Base-by-base conservation (phyloP, 1,139 yeast species). In the Suhomyces bribrorum region DNA sequence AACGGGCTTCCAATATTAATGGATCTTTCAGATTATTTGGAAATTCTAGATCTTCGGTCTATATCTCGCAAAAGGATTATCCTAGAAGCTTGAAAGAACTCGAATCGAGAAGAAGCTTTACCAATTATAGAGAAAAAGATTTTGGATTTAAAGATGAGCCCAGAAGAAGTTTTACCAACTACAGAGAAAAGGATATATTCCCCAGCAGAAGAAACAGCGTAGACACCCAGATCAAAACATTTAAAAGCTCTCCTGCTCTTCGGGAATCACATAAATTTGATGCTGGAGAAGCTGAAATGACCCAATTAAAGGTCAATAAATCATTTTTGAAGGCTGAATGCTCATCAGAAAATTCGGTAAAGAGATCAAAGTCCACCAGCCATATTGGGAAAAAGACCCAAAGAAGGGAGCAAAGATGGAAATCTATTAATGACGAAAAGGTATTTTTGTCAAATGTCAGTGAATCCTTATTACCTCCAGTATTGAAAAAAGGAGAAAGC, bases 391-490 rank as follows among this genome's bases (percentile, higher is more conserved):
- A 43, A 37, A 31, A 47, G 45, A 36, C 25, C 32, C 35, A 33
- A 16, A 46, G 38, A 32, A 53, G 49, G 26, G 56, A 56, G 31
- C 60, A 60, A 32, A 43, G 57, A 29, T 55, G 62, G 62, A 56
- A 61, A 37, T 62, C 68, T 2, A 58, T 66, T 5, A 49, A 65
- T 36, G 61, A 62, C 37, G 74, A 68, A 37, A 60, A 55, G 39
- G 46, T 46, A 2, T 66, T 64, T 31, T 42, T 68, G n/a, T 50
- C 58, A 12, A 58, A 59, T 20, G 60, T 68, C 11, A 60, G 60
- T 43, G 66, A 66, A 42, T 52, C 54, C 7, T 52, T 69, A 27
- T 49, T 68, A 23, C 75, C 74, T 7, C 54, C 73, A 1, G 71
- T 68, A 1, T 49, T 69, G 24, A 62, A 57, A 43, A 55, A 51